Percentiles rank a stretch among this genome's conserved stretches.
phyloP scores from a whole-genome alignment of 257 asterid species.

The Solanum piurae region DNA sequence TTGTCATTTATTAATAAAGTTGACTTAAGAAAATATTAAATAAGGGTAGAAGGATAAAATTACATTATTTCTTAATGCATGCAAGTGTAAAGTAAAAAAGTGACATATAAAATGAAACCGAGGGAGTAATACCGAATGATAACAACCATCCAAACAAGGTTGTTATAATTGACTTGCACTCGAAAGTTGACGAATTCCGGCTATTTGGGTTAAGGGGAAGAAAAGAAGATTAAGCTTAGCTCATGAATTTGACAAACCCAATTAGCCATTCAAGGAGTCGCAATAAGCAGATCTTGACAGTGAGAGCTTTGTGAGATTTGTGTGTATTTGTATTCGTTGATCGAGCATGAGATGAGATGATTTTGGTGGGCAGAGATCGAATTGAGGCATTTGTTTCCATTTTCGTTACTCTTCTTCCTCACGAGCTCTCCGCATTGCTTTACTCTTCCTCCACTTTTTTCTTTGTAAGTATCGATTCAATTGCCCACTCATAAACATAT shows the following conservation, averaged over 20 bases:
- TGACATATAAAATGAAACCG: too few relatives aligned
- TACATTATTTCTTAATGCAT: too few relatives aligned
- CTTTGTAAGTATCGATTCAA: conserved; percentile 37
- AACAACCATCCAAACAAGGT: not conserved
- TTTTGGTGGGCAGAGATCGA: conserved; percentile 45
- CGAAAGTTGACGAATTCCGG: not conserved
- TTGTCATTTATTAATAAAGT: too few relatives aligned
- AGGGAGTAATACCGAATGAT: too few relatives aligned
- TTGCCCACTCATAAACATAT: not conserved
- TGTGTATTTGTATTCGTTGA: not conserved
- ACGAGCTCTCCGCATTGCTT: conserved; percentile 67
- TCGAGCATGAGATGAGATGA: conserved; percentile 8
- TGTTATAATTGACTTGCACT: not conserved
- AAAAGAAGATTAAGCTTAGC: too few relatives aligned
- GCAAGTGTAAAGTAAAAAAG: too few relatives aligned
- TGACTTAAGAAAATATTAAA: too few relatives aligned
- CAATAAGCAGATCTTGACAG: not conserved
- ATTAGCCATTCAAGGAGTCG: not conserved
- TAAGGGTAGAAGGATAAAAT: too few relatives aligned
- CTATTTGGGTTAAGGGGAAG: not conserved
- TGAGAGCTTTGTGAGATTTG: not conserved
- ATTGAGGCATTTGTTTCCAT: conserved; percentile 47
- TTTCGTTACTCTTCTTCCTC: conserved; percentile 76
- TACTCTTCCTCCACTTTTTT: conserved; percentile 72
- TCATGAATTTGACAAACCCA: not conserved